Conservation (phyloP, 2,329 filamentous ascomycete genomes). For the Claviceps humidiphila region DNA sequence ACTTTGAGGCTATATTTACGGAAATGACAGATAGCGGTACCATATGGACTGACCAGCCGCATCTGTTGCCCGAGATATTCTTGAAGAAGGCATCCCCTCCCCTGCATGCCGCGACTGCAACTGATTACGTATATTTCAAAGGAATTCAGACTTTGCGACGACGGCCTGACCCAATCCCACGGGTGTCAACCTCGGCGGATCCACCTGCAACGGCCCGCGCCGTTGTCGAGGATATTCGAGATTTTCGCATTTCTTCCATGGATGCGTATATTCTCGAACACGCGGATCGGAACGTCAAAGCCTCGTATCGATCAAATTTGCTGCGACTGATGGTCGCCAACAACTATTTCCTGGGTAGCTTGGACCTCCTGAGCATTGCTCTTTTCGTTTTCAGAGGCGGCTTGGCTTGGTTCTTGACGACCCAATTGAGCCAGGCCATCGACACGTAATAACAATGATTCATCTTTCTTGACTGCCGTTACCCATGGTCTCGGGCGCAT, state of each 20-base stretch:
- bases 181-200: slow-evolving; percentile 27
- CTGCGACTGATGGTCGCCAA: slow-evolving; percentile 32
- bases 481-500: no score
- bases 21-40: slow-evolving; percentile 48
- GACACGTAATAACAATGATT: neutral
- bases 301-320: slow-evolving; percentile 24
- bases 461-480: neutral
- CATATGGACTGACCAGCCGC: slow-evolving; percentile 40
- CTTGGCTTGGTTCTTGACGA: slow-evolving; percentile 5
- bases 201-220: slow-evolving; percentile 1
- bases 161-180: slow-evolving; percentile 26
- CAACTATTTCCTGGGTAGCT: slow-evolving; percentile 23
- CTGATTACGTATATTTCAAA: slow-evolving; percentile 29
- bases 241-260: slow-evolving; percentile 36
- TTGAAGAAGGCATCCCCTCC: slow-evolving; percentile 25
- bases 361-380: slow-evolving; percentile 16
- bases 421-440: neutral
- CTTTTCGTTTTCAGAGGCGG: slow-evolving; percentile 11
- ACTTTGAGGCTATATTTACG: slow-evolving; percentile 46
- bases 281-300: slow-evolving; percentile 15
- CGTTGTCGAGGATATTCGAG: slow-evolving; percentile 27
- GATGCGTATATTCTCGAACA: slow-evolving; percentile 33
- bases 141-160: slow-evolving; percentile 30
- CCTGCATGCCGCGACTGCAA: slow-evolving; percentile 20
- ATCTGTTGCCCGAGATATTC: slow-evolving; percentile 34